Percentiles rank a stretch among this genome's conserved stretches.
Conservation (phyloP, 78 protist species). For the Polysphondylium violaceum region DNA sequence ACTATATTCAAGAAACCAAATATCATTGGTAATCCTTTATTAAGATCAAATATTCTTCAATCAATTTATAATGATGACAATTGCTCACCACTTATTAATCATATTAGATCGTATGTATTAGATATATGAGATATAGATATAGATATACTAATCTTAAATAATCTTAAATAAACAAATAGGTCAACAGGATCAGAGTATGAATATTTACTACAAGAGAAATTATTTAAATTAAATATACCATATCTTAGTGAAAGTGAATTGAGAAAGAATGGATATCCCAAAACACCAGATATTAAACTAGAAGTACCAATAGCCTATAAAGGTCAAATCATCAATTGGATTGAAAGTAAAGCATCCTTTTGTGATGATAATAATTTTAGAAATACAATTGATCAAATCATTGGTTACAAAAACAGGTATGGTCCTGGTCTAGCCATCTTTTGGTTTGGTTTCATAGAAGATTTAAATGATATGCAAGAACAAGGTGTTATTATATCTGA, state of each 20-base stretch:
- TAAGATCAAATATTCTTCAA: conserved; percentile 42
- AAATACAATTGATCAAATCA: conserved; percentile 58
- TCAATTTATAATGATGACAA: conserved; percentile 61
- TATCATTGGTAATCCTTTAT: conserved; percentile 31
- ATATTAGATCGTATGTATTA: conserved; percentile 74
- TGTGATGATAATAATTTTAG: conserved; percentile 73
- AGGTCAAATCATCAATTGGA: conserved; percentile 63
- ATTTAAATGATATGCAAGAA: conserved; percentile 48
- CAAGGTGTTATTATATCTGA: conserved; percentile 30
- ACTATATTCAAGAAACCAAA: conserved; percentile 40
- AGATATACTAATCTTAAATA: neutral
- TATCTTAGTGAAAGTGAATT: conserved; percentile 57
- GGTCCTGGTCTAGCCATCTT: conserved; percentile 78
- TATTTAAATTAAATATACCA: conserved; percentile 68
- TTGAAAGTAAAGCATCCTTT: conserved; percentile 81
- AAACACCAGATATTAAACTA: conserved; percentile 78
- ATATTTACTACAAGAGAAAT: conserved; percentile 59
- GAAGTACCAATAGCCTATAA: conserved; percentile 46
- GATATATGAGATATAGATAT: neutral
- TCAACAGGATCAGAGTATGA: conserved; percentile 81
- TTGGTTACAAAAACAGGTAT: conserved; percentile 74
- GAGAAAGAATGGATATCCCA: conserved; percentile 64
- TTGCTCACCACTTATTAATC: conserved; percentile 69
- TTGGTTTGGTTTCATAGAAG: conserved; percentile 80
- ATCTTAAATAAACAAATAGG: neutral